A percentile compares a stretch with the other conserved stretches of the same genome.
phyloP scores from a whole-genome alignment of 495 filamentous ascomycete species.

The Delitschia confertaspora region DNA sequence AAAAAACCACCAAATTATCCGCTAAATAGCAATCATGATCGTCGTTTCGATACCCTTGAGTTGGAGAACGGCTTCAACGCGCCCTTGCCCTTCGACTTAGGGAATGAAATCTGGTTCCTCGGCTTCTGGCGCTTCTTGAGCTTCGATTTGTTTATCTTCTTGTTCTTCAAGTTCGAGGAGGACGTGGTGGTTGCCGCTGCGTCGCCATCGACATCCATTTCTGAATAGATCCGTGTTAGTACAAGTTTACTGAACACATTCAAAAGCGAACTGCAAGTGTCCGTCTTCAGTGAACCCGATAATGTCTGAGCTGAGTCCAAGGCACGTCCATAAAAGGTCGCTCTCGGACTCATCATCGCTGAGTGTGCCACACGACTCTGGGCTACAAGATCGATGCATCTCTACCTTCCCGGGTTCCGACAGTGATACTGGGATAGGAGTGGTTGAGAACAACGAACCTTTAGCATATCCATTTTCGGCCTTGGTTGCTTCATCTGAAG shows the following conservation, averaged over 20 bases:
- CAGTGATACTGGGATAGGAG: no score
- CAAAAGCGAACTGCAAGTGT: conserved; percentile 17
- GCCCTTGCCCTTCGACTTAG: conserved; percentile 17
- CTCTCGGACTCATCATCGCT: conserved; percentile 4
- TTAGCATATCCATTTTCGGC: no score
- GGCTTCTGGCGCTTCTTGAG: conserved; percentile 22
- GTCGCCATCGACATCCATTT: conserved; percentile 27
- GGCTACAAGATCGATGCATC: no score
- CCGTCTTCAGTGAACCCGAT: conserved; percentile 11
- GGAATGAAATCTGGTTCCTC: conserved; percentile 18
- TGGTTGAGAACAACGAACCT: no score
- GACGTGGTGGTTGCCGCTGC: conserved; percentile 2
- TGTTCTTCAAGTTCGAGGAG: conserved; percentile 9
- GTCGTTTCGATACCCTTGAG: conserved; percentile 8
- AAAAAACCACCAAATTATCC: no score
- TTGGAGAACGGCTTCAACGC: conserved; percentile 22
- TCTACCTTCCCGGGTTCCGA: no score
- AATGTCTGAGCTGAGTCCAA: conserved; percentile 25
- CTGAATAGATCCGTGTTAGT: conserved; percentile 17
- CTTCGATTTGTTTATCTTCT: conserved; percentile 5
- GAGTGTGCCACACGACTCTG: no score
- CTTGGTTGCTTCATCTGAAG: no score
- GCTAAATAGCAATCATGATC: no score
- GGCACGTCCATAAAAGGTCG: conserved; percentile 1
- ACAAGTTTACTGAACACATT: conserved; percentile 13